phyloP scores from a whole-genome alignment of 495 filamentous ascomycete species.

The Neurospora cerealis region DNA sequence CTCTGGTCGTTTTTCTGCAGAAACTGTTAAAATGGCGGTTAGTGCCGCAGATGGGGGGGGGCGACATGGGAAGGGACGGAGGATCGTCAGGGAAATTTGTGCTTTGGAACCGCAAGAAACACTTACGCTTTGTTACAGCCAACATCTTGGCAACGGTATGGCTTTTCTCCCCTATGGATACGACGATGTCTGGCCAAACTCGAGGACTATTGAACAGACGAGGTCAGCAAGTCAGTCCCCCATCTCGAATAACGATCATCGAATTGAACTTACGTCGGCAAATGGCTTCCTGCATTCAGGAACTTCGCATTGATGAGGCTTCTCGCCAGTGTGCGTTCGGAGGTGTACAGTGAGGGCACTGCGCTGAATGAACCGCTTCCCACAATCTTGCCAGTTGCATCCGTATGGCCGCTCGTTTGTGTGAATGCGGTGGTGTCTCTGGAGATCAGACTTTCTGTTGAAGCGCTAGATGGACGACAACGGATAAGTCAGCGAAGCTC shows the following conservation, averaged over 20 bases:
- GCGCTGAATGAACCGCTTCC: constrained; percentile 84
- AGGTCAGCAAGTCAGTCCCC: constrained; percentile 26
- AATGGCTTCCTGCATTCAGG: constrained; percentile 76
- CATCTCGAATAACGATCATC: not conserved
- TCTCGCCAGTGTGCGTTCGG: constrained; percentile 81
- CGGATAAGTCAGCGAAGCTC: not conserved
- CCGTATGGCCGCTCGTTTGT: constrained; percentile 81
- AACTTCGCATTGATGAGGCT: constrained; percentile 76
- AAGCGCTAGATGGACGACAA: constrained; percentile 50
- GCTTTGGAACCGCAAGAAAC: not conserved
- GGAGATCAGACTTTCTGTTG: constrained; percentile 87
- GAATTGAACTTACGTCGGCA: constrained; percentile 57
- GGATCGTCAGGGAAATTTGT: not conserved
- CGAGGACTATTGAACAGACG: constrained; percentile 51
- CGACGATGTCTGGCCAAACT: constrained; percentile 78
- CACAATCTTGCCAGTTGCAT: constrained; percentile 59
- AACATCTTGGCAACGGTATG: constrained; percentile 70
- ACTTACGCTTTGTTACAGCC: constrained; percentile 73
- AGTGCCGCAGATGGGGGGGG: constrained; percentile 15
- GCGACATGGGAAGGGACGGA: not conserved
- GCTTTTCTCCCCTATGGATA: constrained; percentile 77
- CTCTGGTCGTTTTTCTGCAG: constrained; percentile 80
- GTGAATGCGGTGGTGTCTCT: constrained; percentile 81
- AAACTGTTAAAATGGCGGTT: constrained; percentile 46
- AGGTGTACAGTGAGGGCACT: constrained; percentile 82